Evolutionary conservation across 768 basidiomycete genomes (phyloP), one percentile per base, ranked within the genome.

Genomic region (Lepiota subincarnata): DNA sequence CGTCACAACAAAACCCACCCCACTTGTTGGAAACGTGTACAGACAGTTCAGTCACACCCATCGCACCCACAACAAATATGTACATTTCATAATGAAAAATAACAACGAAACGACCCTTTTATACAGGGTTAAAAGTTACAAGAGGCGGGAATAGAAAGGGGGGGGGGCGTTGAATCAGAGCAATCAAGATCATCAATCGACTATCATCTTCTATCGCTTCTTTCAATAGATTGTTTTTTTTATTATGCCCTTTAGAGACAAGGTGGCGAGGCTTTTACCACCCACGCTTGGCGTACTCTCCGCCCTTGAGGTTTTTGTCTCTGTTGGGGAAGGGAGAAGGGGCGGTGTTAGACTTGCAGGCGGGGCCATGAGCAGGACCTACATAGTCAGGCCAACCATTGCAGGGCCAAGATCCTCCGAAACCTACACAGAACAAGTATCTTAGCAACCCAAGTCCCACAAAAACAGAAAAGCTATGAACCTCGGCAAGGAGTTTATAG

Each of bases 341-440:
- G 38, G 28, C 16, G 34, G 16, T 36, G 42, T 42, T 19, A 53
- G 43, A 50, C 20, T 22, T 53, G 11, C 4, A 8, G 18, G 26
- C 20, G 12, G 20, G 24, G 24, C 34, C 37, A 40, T 47, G 43
- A 5, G 5, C 7, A 38, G 19, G n/a, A 71, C 87, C 66, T 62
- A 91, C 90, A 94, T 93, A 7, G 84, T 87, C 55, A 95, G 74
- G 38, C 94, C 94, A 47, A 93, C 91, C 94, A 98, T 98, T n/a
- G 94, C 84, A 43, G 82, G 74, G 16, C 94, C 94, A 26, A 98
- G 68, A 69, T 92, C 76, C 65, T 91, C 87, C 14, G 91, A 93
- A 12, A 90, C 74, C 83, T 85, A 61, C 24, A 46, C n/a, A 20
- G 12, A 45, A 11, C 18, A 31, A n/a, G 11, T n/a, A 7, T 18